Conservation (phyloP, 345 rosid species). For the Eucalyptus regnans region DNA sequence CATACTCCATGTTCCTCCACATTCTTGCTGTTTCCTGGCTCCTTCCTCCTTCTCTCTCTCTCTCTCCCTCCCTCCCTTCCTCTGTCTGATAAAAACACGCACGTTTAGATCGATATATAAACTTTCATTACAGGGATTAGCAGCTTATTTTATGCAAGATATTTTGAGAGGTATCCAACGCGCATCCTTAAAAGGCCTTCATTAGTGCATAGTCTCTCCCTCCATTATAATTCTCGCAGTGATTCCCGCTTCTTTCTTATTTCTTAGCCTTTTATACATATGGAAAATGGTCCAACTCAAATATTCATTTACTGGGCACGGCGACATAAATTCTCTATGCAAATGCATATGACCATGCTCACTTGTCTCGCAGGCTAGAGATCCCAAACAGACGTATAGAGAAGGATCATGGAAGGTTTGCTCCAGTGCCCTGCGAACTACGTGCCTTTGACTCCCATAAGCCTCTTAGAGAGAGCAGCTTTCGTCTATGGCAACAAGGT, state of each 20-base stretch:
- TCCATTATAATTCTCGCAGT: not conserved
- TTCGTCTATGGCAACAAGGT: constrained; percentile 23
- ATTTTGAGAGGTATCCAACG: not conserved
- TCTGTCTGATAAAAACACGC: not conserved
- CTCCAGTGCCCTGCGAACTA: constrained; percentile 32
- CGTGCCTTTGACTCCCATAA: constrained; percentile 49
- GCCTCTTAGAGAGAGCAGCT: constrained; percentile 50
- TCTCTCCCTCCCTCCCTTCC: too few relatives aligned
- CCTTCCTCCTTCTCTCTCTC: not conserved
- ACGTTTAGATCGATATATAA: too few relatives aligned
- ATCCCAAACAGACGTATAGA: not conserved
- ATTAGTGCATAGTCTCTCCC: not conserved
- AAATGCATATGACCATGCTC: not conserved
- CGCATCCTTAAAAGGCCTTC: not conserved
- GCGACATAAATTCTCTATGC: not conserved
- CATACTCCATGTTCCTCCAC: not conserved
- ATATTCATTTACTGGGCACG: not conserved
- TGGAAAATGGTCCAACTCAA: not conserved
- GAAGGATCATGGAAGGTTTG: constrained; percentile 18
- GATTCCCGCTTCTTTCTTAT: not conserved
- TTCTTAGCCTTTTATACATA: not conserved
- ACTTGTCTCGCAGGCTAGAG: not conserved
- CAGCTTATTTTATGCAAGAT: too few relatives aligned
- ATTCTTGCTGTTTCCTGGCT: not conserved
- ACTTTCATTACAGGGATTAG: too few relatives aligned